Base-by-base conservation (phyloP, 345 rosid genomes). In the Toxicodendron radicans region DNA sequence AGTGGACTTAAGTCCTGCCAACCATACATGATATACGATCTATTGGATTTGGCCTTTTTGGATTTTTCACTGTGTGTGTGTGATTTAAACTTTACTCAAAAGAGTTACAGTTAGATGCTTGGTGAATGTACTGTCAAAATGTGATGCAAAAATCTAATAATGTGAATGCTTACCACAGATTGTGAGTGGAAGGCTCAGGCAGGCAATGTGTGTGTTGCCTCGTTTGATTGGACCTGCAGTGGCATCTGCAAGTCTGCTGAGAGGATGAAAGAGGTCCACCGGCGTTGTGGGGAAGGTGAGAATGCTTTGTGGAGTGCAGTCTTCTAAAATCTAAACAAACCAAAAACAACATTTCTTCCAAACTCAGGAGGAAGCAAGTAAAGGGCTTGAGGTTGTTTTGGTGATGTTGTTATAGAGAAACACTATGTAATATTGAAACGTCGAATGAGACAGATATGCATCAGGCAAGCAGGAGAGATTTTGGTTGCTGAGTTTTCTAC, bases 161-260 rank as follows among this genome's bases (percentile, higher is more conserved):
- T 56, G 21, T 12, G 21, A 54, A 54, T 72, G n/a, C 58, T 65
- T 56, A 46, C 65, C 13, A 33, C 86, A 94, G 97, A 94, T 78
- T 92, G 97, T 16, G 97, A 94, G 84, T 94, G 98, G 97, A 94
- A 90, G 75, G 97, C 95, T 24, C 98, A 92, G 77, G 98, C 98
- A 0, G 97, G 98, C 73, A 94, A 92, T 73, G 54, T 84, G 60
- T 94, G 97, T 23, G 92, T 89, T 76, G 98, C 99, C 75, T 92
- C 95, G 30, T 95, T 91, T 46, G 97, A 92, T 57, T 95, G 97
- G 97, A 87, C 81, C 75, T 95, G 97, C 83, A 90, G 97, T 13
- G 97, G 97, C 59, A 79, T 95, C 17, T 95, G 99, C 89, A 91
- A 77, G 81, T 91, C 97, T 3, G 92, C 85, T 0, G 97, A 92